Conservation (phyloP, 371 early-diverging fungal species). For the Lichtheimia ornata region DNA sequence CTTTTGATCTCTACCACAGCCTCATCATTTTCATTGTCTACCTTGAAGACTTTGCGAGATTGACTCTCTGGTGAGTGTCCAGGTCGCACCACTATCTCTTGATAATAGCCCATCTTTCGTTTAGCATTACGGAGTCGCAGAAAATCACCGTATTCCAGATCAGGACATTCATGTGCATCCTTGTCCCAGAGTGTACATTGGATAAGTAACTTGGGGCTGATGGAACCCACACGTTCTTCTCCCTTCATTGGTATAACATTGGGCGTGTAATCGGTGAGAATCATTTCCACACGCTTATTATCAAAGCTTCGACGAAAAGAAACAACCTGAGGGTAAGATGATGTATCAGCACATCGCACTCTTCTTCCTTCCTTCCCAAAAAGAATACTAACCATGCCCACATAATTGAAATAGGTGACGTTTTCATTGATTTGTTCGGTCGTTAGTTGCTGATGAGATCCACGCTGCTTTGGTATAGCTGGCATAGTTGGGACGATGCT, state of each 20-base stretch:
- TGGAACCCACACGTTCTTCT: background rate
- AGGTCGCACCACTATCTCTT: slow-evolving; percentile 14
- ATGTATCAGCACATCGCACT: no score
- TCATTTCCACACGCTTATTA: background rate
- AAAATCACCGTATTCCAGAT: slow-evolving; percentile 15
- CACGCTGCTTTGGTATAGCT: no score
- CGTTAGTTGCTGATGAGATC: no score
- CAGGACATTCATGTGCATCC: slow-evolving; percentile 11
- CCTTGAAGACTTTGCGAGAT: slow-evolving; percentile 10
- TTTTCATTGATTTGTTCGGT: no score
- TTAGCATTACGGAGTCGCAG: slow-evolving; percentile 9
- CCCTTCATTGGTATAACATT: slow-evolving; percentile 13
- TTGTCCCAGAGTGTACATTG: slow-evolving; percentile 30
- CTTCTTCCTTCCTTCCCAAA: no score
- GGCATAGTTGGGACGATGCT: no score
- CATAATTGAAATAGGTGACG: no score
- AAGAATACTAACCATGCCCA: no score
- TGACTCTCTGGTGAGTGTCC: background rate
- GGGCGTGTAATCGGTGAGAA: slow-evolving; percentile 29
- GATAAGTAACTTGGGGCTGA: slow-evolving; percentile 12
- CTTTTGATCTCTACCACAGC: background rate
- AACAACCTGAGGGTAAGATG: background rate
- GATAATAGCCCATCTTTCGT: slow-evolving; percentile 2
- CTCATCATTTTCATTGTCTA: slow-evolving; percentile 4
- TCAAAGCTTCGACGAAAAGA: background rate